Conservation (phyloP, 345 rosid species). For the Salix brachista region DNA sequence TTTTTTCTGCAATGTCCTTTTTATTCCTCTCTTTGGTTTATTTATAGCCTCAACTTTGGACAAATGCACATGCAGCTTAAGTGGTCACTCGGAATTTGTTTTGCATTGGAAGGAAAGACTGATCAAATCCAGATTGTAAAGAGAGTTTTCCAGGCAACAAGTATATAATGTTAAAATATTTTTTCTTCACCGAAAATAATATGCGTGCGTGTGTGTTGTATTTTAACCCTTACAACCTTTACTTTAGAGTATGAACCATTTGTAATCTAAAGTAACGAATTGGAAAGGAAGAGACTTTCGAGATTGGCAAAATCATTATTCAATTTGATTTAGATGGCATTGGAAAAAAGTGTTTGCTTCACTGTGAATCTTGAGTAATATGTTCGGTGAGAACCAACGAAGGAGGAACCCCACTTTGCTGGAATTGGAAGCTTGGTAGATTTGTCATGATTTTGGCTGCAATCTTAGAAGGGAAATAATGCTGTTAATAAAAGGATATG, state of each 20-base stretch:
- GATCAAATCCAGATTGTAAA: constrained; percentile 12
- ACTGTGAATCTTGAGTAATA: constrained; percentile 28
- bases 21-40: constrained; percentile 8
- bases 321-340: not conserved
- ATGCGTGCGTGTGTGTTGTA: not conserved
- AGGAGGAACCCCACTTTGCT: constrained; percentile 37
- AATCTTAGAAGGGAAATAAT: not conserved
- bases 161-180: constrained; percentile 4
- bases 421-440: constrained; percentile 37
- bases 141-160: constrained; percentile 30
- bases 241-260: not conserved
- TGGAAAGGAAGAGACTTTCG: constrained; percentile 8
- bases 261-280: constrained; percentile 14
- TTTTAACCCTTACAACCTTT: not conserved
- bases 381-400: constrained; percentile 17
- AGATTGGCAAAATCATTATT: not conserved
- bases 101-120: constrained; percentile 2
- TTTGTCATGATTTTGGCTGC: not conserved
- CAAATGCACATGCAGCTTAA: not conserved
- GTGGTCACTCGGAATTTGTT: not conserved
- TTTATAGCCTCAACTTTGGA: constrained; percentile 7
- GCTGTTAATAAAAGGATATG: not conserved
- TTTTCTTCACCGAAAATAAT: not conserved
- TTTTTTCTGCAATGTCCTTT: constrained; percentile 15
- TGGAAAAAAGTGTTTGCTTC: constrained; percentile 20